Conservation (phyloP, 2,329 filamentous ascomycete genomes). For the Microcyclospora pomicola region DNA sequence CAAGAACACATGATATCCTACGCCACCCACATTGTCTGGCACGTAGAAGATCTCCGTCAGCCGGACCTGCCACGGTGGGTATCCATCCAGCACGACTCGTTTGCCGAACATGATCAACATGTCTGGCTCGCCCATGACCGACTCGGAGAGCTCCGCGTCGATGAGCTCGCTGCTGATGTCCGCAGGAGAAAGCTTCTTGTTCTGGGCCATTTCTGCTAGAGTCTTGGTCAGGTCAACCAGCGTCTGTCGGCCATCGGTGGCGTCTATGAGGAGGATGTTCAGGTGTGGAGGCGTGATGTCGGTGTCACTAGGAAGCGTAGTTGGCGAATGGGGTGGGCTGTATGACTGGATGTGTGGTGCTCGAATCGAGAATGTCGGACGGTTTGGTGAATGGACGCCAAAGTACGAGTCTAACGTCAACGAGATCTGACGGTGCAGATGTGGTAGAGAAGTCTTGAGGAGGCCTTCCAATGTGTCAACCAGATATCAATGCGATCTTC, state of each 20-base stretch:
- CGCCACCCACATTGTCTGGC: constrained; percentile 33
- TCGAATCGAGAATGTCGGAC: constrained; percentile 56
- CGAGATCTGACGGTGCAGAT: constrained; percentile 65
- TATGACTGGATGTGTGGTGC: constrained; percentile 56
- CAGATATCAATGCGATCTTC: not conserved
- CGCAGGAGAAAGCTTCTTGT: constrained; percentile 61
- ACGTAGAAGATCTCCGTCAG: constrained; percentile 82
- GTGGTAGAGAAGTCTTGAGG: constrained; percentile 78
- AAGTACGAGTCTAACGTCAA: constrained; percentile 80
- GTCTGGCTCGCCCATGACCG: constrained; percentile 78
- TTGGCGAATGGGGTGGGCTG: constrained; percentile 26
- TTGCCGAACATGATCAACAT: constrained; percentile 78
- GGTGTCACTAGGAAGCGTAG: constrained; percentile 13
- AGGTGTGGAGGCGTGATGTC: constrained; percentile 33
- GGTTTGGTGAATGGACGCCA: constrained; percentile 47
- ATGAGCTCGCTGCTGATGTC: constrained; percentile 80
- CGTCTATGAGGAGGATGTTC: constrained; percentile 65
- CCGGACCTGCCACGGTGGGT: constrained; percentile 91
- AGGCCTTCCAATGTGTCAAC: constrained; percentile 43
- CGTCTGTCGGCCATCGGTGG: constrained; percentile 80
- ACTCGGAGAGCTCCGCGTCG: constrained; percentile 68
- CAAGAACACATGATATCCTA: constrained; percentile 90
- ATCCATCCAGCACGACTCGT: constrained; percentile 70
- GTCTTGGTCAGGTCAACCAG: constrained; percentile 93
- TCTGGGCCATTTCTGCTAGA: constrained; percentile 86